Evolutionary conservation across 345 rosid species (phyloP).

Genomic region (Populus simonii): DNA sequence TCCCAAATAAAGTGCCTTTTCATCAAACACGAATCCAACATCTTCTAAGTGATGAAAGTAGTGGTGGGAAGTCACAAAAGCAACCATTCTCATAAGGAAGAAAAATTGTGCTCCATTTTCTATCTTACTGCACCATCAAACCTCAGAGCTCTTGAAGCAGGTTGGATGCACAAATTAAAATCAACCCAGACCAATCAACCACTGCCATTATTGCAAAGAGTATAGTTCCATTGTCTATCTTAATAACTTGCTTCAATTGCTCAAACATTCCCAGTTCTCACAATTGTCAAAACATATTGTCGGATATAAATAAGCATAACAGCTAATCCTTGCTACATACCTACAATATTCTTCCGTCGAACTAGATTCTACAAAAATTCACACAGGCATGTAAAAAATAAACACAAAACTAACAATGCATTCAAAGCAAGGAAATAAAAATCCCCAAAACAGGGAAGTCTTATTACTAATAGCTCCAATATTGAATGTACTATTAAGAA

Average conservation of each 20-base stretch:
- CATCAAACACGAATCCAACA: not conserved
- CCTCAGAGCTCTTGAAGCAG: not conserved
- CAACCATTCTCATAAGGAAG: not conserved
- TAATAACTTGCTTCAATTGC: not conserved
- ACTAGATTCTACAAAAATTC: not conserved
- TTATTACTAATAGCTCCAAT: not conserved
- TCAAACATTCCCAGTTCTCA: not conserved
- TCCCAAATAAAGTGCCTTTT: not conserved
- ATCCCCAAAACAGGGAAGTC: conserved; percentile 30
- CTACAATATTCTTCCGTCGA: not conserved
- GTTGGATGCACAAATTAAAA: not conserved
- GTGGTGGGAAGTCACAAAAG: not conserved
- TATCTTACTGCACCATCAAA: not conserved
- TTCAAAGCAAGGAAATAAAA: not conserved
- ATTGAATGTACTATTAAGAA: not conserved
- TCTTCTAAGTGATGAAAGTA: not conserved
- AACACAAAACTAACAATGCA: not conserved
- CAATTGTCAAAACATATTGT: not conserved
- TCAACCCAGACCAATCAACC: not conserved
- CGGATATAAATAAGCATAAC: not conserved
- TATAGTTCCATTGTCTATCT: not conserved
- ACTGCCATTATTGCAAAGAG: not conserved
- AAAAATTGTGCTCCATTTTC: not conserved
- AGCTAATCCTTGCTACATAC: not conserved
- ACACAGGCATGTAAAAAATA: not conserved